Base-by-base conservation (phyloP, 2,329 filamentous ascomycete species). In the Ophiobolus disseminans region DNA sequence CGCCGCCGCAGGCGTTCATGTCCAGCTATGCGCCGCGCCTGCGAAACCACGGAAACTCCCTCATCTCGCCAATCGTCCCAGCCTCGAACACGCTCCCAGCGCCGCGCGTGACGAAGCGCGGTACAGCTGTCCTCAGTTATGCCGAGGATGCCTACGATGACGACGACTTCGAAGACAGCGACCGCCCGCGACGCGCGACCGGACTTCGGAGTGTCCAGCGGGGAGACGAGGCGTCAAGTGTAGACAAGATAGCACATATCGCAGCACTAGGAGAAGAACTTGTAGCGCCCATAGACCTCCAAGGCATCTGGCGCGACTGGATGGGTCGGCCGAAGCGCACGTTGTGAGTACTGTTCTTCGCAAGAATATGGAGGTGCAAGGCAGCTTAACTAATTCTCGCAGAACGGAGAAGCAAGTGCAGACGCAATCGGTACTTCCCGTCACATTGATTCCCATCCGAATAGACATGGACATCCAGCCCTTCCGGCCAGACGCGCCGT, bases 71-170 rank as follows among this genome's bases (percentile, higher is more conserved):
- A 26, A 86, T 94, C 54, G 83, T 93, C 53, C 89, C 88, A 55
- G 82, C 83, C 45, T 86, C 85, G 54, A 82, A 86, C 48, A 82
- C 84, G n/a, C 74, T 84, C 2, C 86, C 85, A 19, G 84, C 87
- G 30, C 78, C 90, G 63, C 86, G 93, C 70, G 96, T 90, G n/a
- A 97, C 94, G 7, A 97, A 99, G 79, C 88, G 94, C 74, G 94
- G 94, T 48, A 97, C 94, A 2, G 94, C 90, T 25, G 90, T 93
- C 56, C 94, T 97, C 76, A 99, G 97, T 77, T 99, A 99, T 70
- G 93, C 94, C 19, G 94, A 99, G 72, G 93, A 97, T 72, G 92
- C 92, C 37, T 96, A 88, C 68, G 93, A 97, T 59, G 91, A 87
- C 46, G 89, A 91, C 55, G 87, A 89, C 40, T 88, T 91, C 55